Percentiles rank a stretch among this genome's conserved stretches.
phyloP scores from a whole-genome alignment of 495 filamentous ascomycete species.

The Hyaloscypha finlandica region DNA sequence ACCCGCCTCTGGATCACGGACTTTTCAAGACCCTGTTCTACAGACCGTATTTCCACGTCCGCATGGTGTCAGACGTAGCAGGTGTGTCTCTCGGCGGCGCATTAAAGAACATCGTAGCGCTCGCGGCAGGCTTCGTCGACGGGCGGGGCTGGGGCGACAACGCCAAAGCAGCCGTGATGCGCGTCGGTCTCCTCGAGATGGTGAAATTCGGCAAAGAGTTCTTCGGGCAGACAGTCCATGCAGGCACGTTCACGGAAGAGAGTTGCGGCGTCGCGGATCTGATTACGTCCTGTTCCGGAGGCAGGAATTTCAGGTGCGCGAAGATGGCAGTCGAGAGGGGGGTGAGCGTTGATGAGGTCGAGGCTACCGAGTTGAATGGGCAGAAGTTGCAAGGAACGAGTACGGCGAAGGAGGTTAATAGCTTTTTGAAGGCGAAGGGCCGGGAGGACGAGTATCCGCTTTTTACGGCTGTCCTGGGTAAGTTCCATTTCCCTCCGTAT shows the following conservation, averaged over 20 bases:
- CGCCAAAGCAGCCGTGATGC: conserved; percentile 95
- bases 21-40: conserved; percentile 85
- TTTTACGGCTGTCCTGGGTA: conserved; percentile 80
- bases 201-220: conserved; percentile 92
- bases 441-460: conserved; percentile 85
- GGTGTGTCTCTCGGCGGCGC: conserved; percentile 95
- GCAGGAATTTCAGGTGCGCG: conserved; percentile 92
- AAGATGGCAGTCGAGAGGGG: conserved; percentile 82
- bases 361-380: conserved; percentile 87
- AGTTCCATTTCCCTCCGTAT: conserved; percentile 34
- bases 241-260: conserved; percentile 91
- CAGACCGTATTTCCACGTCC: conserved; percentile 96
- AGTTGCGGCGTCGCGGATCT: conserved; percentile 95
- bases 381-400: conserved; percentile 95
- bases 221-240: conserved; percentile 76
- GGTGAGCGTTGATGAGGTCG: conserved; percentile 80
- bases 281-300: conserved; percentile 89
- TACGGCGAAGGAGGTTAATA: conserved; percentile 88
- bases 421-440: conserved; percentile 76
- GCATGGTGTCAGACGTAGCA: conserved; percentile 87
- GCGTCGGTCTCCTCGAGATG: conserved; percentile 91
- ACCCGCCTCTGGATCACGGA: conserved; percentile 78
- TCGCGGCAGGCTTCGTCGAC: conserved; percentile 93
- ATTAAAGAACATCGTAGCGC: conserved; percentile 94
- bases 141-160: conserved; percentile 98